A percentile compares a stretch with the other conserved stretches of the same genome.
Conservation (phyloP, 495 filamentous ascomycete species). For the Extremus antarcticus region DNA sequence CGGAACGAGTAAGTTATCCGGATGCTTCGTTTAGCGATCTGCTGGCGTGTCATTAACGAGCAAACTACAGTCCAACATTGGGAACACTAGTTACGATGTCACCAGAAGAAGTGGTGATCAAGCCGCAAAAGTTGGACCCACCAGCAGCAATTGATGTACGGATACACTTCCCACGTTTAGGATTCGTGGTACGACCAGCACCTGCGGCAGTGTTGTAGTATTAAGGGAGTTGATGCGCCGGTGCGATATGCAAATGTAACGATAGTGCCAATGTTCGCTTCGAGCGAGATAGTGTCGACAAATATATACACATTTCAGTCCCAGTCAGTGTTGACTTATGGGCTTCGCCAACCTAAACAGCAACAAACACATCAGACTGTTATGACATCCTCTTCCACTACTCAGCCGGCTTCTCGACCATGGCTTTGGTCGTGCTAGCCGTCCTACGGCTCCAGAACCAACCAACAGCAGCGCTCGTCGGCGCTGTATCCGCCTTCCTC, state of each 20-base stretch:
- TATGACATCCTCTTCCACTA: not conserved
- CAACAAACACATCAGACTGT: not conserved
- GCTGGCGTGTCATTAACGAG: not conserved
- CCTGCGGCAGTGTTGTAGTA: constrained; percentile 9
- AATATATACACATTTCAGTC: not conserved
- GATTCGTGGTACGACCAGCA: constrained; percentile 21
- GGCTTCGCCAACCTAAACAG: not conserved
- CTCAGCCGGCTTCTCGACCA: not conserved
- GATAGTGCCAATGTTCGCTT: not conserved
- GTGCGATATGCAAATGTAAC: not conserved
- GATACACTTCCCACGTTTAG: constrained; percentile 29
- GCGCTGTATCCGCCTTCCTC: not conserved
- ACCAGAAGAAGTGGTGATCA: constrained; percentile 28
- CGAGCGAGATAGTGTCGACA: not conserved
- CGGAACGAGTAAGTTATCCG: constrained; percentile 11
- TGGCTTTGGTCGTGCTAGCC: not conserved
- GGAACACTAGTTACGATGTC: constrained; percentile 21
- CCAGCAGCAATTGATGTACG: constrained; percentile 18
- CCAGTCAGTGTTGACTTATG: too few relatives aligned
- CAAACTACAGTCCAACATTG: constrained; percentile 18
- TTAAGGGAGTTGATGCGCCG: not conserved
- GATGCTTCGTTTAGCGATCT: not conserved
- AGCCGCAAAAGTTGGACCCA: constrained; percentile 14
- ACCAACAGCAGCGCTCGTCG: constrained; percentile 4
- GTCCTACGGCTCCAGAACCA: constrained; percentile 20